Conservation (phyloP, 164 flowering plant species). For the Sedum album region DNA sequence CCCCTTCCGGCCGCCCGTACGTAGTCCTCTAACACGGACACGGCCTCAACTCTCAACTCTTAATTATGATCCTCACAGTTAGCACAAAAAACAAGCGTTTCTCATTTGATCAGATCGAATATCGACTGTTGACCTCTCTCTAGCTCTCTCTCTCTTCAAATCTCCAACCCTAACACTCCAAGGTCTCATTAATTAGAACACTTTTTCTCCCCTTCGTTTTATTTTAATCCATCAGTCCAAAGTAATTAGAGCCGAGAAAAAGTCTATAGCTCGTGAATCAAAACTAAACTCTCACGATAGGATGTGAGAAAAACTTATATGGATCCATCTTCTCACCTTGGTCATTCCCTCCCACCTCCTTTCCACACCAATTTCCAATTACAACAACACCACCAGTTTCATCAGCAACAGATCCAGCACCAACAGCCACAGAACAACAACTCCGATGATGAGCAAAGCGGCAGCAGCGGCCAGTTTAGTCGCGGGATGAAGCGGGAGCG, state of each 20-base stretch:
- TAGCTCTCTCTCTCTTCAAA: background rate
- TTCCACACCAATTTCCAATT: constrained; percentile 7
- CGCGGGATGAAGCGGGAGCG: constrained; percentile 6
- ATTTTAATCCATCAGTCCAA: background rate
- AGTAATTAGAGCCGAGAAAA: background rate
- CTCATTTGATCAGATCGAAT: constrained; percentile 3
- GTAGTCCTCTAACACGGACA: background rate
- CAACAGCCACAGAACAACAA: constrained; percentile 1
- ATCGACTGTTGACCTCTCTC: background rate
- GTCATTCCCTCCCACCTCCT: constrained; percentile 11
- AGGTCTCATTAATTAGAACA: background rate
- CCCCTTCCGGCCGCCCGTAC: background rate
- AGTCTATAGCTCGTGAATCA: background rate
- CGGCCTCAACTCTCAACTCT: no score
- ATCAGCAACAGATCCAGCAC: background rate
- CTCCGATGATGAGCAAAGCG: constrained; percentile 10
- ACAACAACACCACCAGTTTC: constrained; percentile 5
- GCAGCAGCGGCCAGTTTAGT: constrained; percentile 8
- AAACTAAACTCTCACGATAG: background rate
- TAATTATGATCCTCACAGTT: background rate
- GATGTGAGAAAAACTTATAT: background rate
- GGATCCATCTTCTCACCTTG: constrained; percentile 5
- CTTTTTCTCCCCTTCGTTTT: background rate
- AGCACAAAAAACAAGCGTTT: constrained; percentile 4
- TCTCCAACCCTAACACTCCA: constrained; percentile 3